Percentiles rank a stretch among this genome's conserved stretches.
Evolutionary conservation across 192 early-diverging fungal genomes (phyloP).

Genomic region (Haplosporangium gracile): DNA sequence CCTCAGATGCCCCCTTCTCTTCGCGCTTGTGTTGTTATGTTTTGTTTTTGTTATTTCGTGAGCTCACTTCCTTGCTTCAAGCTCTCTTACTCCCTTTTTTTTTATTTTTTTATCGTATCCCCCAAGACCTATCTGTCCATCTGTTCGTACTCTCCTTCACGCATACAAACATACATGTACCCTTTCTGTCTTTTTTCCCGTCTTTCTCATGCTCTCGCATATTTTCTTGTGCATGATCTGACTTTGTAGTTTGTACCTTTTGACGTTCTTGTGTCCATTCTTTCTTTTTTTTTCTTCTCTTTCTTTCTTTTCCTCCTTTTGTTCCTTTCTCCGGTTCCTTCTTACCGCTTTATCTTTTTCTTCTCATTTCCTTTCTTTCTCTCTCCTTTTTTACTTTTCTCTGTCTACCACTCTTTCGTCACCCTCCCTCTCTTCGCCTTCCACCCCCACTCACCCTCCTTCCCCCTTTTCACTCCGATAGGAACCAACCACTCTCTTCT

Average conservation of each 20-base stretch:
- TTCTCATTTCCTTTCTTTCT: background rate
- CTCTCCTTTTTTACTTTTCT: background rate
- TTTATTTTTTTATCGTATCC: no score
- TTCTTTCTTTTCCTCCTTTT: background rate
- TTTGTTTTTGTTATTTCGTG: no score
- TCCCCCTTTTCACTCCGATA: no score
- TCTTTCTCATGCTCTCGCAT: background rate
- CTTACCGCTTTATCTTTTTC: background rate
- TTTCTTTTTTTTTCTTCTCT: background rate
- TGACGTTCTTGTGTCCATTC: background rate
- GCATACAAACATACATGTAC: background rate
- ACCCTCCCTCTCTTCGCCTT: no score
- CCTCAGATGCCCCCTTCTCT: no score
- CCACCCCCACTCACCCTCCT: no score
- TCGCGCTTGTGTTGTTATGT: no score
- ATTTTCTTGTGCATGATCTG: background rate
- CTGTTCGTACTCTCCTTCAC: background rate
- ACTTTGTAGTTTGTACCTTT: slow-evolving; percentile 5
- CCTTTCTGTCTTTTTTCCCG: background rate
- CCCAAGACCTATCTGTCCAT: no score
- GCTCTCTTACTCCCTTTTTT: no score
- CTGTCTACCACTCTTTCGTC: background rate
- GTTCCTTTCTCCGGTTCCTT: background rate
- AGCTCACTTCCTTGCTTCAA: no score
- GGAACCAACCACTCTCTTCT: no score